Percentiles rank a stretch among this genome's conserved stretches.
Evolutionary conservation across 441 rosid species (phyloP).

Genomic region (Pelargonium fulgidum): DNA sequence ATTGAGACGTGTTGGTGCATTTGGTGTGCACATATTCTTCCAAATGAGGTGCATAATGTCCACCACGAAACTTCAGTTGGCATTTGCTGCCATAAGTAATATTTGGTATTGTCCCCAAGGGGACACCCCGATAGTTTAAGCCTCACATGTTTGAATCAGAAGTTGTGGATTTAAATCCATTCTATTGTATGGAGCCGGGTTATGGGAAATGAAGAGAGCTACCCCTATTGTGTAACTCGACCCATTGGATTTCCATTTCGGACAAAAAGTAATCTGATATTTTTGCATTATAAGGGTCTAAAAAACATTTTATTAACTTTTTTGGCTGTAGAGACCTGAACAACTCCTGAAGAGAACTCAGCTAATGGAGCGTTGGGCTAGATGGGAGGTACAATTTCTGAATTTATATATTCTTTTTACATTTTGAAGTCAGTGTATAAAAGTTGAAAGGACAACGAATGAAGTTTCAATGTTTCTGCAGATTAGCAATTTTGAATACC

Average conservation of each 20-base stretch:
- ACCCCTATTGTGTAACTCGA: too few species aligned
- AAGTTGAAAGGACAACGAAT: constrained; percentile 11
- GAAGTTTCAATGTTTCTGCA: constrained; percentile 38
- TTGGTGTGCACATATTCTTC: not conserved
- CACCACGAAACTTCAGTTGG: not conserved
- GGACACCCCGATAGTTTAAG: too few species aligned
- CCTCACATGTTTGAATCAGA: too few species aligned
- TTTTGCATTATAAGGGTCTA: constrained; percentile 8
- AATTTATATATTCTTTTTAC: constrained; percentile 7
- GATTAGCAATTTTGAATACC: constrained; percentile 99
- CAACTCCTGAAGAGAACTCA: constrained; percentile 96
- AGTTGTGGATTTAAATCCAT: too few species aligned
- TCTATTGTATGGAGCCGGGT: too few species aligned
- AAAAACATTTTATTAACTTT: constrained; percentile 11
- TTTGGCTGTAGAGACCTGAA: constrained; percentile 75
- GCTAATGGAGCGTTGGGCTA: constrained; percentile 98
- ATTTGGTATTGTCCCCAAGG: too few species aligned
- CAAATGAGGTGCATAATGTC: constrained; percentile 2
- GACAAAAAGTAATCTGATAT: not conserved
- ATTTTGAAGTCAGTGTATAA: not conserved
- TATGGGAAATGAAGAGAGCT: too few species aligned
- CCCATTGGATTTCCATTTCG: too few species aligned
- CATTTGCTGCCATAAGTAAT: too few species aligned
- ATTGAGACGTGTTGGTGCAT: not conserved
- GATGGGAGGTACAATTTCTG: constrained; percentile 81